Conservation (phyloP, 1,139 yeast species). For the Nakaseomyces kungkrabaensis region DNA sequence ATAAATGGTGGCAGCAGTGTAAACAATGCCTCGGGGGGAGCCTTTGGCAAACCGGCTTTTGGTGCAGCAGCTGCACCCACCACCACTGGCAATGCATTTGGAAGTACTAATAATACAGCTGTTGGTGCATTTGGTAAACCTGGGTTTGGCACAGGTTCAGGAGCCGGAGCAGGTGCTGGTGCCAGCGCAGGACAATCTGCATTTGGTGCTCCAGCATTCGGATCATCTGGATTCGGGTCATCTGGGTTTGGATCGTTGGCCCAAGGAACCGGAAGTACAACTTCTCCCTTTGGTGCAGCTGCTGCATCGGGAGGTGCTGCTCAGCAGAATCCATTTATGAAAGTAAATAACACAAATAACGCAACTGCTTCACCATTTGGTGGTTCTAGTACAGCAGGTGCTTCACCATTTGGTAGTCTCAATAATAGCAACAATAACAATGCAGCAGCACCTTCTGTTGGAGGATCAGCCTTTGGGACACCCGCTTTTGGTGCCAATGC, state of each 20-base stretch:
- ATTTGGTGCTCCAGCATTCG: slow-evolving; percentile 13
- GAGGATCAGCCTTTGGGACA: background rate
- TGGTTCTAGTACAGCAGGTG: slow-evolving; percentile 1
- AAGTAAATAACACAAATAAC: background rate
- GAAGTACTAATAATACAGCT: slow-evolving; percentile 20
- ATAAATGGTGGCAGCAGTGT: background rate
- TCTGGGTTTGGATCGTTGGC: background rate
- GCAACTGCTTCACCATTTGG: background rate
- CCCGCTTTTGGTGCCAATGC: background rate
- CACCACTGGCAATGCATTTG: slow-evolving; percentile 10
- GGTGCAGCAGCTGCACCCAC: background rate
- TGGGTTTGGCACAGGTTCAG: slow-evolving; percentile 9
- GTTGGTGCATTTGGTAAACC: slow-evolving; percentile 22
- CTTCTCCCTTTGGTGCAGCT: slow-evolving; percentile 3
- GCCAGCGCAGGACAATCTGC: slow-evolving; percentile 11
- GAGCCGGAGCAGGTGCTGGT: background rate
- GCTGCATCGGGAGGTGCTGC: background rate
- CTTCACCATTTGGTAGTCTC: slow-evolving; percentile 11
- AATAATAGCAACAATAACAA: slow-evolving; percentile 1
- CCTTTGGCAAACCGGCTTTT: slow-evolving; percentile 17
- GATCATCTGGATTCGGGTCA: slow-evolving; percentile 4
- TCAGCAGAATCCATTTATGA: background rate
- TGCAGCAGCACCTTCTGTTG: background rate
- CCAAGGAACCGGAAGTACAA: slow-evolving; percentile 6
- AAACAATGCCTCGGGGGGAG: slow-evolving; percentile 1